Conservation (phyloP, 768 basidiomycete genomes). For the Phlegmacium glaucopus region DNA sequence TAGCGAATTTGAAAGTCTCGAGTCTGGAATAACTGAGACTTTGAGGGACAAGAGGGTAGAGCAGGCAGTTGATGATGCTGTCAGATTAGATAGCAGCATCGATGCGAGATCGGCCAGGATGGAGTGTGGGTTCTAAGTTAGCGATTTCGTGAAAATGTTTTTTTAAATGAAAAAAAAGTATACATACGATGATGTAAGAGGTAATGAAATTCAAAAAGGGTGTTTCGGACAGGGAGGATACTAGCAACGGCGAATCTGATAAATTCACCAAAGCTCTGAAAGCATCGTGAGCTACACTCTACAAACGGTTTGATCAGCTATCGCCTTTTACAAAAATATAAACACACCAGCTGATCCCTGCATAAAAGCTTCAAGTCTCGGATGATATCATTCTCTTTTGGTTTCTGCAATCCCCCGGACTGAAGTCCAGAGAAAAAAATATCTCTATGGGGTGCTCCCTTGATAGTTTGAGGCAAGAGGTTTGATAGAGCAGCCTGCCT, state of each 20-base stretch:
- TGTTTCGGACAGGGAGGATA: constrained; percentile 62
- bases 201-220: constrained; percentile 78
- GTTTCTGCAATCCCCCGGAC: constrained; percentile 52
- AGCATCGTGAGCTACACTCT: constrained; percentile 93
- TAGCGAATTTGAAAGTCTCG: constrained; percentile 47
- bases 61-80: constrained; percentile 69
- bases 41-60: constrained; percentile 59
- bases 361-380: constrained; percentile 85
- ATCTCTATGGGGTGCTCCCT: constrained; percentile 63
- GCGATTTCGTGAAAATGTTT: constrained; percentile 6
- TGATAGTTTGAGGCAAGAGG: constrained; percentile 75
- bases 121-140: constrained; percentile 76
- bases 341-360: constrained; percentile 76
- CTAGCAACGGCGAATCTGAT: constrained; percentile 75
- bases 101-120: constrained; percentile 90
- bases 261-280: constrained; percentile 93
- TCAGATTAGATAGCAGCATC: constrained; percentile 97
- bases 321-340: not conserved
- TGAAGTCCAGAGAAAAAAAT: constrained; percentile 71
- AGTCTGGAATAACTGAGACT: constrained; percentile 56
- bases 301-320: constrained; percentile 12
- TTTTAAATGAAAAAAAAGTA: constrained; percentile 1
- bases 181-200: constrained; percentile 84
- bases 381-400: constrained; percentile 65
- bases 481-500: constrained; percentile 84